Percentiles rank a stretch among this genome's conserved stretches.
These are phyloP conservation scores for Hypoxylon sp. DNA, from an alignment of 2,329 filamentous ascomycete genomes.

Conservation along the genomic window DNA sequence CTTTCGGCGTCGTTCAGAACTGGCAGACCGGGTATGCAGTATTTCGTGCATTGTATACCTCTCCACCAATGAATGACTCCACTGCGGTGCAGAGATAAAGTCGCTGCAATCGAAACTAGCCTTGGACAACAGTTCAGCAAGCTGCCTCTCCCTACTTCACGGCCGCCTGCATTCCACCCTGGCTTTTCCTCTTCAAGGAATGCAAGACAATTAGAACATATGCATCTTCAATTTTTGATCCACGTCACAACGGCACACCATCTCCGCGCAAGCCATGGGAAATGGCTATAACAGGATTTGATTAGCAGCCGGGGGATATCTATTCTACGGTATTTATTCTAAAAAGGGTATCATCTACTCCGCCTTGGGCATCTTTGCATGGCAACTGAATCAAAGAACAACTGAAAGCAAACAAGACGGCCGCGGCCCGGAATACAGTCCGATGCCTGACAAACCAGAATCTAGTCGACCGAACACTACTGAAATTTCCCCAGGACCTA, in stretches of 20 bases:
- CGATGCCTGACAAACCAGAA: constrained; percentile 36
- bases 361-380: constrained; percentile 52
- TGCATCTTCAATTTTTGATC: constrained; percentile 39
- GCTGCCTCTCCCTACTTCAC: constrained; percentile 22
- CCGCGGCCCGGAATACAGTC: constrained; percentile 30
- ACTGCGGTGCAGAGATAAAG: constrained; percentile 46
- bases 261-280: constrained; percentile 39
- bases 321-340: constrained; percentile 48
- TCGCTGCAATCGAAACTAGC: constrained; percentile 31
- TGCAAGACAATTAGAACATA: constrained; percentile 29
- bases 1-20: constrained; percentile 37
- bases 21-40: constrained; percentile 48
- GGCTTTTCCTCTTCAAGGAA: constrained; percentile 17
- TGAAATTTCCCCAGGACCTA: constrained; percentile 5
- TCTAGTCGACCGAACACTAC: constrained; percentile 37
- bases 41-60: constrained; percentile 50
- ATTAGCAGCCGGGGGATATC: constrained; percentile 43
- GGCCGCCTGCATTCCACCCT: constrained; percentile 27
- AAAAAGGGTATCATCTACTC: constrained; percentile 54
- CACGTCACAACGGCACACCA: constrained; percentile 45
- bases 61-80: constrained; percentile 45
- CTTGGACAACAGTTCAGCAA: constrained; percentile 32
- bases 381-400: constrained; percentile 36
- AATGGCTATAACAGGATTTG: constrained; percentile 29
- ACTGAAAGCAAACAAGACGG: constrained; percentile 39